A percentile compares a stretch with the other conserved stretches of the same genome.
Evolutionary conservation across 176 grass and related monocot species (phyloP).

Genomic region (Tillandsia leiboldiana): DNA sequence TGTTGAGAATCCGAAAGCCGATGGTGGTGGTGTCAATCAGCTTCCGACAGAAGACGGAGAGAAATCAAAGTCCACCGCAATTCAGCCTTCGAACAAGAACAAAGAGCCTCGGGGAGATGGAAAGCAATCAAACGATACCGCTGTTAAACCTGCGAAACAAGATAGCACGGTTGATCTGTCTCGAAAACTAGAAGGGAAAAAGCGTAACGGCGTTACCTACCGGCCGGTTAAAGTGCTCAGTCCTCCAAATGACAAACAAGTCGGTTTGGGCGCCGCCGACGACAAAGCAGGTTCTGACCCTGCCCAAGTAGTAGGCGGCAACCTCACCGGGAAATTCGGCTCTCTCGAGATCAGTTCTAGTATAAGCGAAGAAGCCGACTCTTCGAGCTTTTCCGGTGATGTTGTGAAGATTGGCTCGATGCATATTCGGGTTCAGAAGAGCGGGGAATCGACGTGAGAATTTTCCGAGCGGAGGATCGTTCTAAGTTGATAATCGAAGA

Average conservation of each 20-base stretch:
- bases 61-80: neutral
- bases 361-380: constrained; percentile 8
- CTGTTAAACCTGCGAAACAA: neutral
- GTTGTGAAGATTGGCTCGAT: constrained; percentile 64
- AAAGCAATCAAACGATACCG: neutral
- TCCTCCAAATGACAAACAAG: neutral
- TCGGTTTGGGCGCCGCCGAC: neutral
- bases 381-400: constrained; percentile 15
- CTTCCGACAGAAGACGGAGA: constrained; percentile 30
- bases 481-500: no score
- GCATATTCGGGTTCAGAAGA: constrained; percentile 38
- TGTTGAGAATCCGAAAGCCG: constrained; percentile 1
- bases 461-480: neutral
- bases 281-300: no score
- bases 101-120: neutral
- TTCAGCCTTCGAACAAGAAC: neutral
- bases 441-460: neutral
- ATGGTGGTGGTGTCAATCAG: constrained; percentile 11
- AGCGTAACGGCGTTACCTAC: neutral
- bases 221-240: neutral
- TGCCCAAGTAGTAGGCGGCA: constrained; percentile 1
- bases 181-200: neutral
- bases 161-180: neutral
- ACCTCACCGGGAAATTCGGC: constrained; percentile 16
- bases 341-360: constrained; percentile 33